Base-by-base conservation (phyloP, 78 protist genomes). In the Isochrysis galbana region DNA sequence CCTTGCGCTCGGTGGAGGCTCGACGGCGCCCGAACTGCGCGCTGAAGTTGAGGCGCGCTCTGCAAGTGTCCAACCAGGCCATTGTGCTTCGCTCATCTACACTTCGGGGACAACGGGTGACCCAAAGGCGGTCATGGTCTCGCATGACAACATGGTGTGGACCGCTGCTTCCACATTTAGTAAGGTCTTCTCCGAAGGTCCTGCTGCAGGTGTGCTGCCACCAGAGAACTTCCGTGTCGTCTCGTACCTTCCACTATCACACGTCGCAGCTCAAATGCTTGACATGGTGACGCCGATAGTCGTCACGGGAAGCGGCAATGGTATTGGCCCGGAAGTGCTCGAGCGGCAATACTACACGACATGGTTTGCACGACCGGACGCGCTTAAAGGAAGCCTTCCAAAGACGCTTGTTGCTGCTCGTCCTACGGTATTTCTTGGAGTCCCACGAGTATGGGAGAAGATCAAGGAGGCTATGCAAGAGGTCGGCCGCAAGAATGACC, bases 381-480 rank as follows among this genome's bases (percentile, higher is more conserved):
- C 61, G 61, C 61, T 51, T 14, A 51, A 51, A 14, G 14, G 61
- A 7, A 51, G 61, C 61, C 61, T 51, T 14, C 7, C 7, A 14
- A 51, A 14, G 61, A 51, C 61, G 61, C 61, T 51, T 14, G 61
- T 51, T 14, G 96, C 93, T 44, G 95, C 94, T 44, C 93, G 87
- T 34, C 98, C 98, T 70, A 96, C 98, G 26, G 32, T 96, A 11
- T 94, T 96, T 94, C 69, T 97, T 83, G 95, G 97, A 29, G 98
- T 96, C 36, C 98, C 98, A 80, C 92, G 98, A 38, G 97, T 97
- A 77, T 96, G 98, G 97, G 98, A 97, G 93, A 96, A 96, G 91
- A 94, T 97, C 89, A 95, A 61, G 90, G 94, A 92, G 39, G 92
- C 83, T 41, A 82, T 96, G 61, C 70, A 61, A 36, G 39, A 88